These are phyloP conservation scores for Mycogone perniciosa DNA, from an alignment of 2,329 filamentous ascomycete genomes.

Conservation along the genomic window DNA sequence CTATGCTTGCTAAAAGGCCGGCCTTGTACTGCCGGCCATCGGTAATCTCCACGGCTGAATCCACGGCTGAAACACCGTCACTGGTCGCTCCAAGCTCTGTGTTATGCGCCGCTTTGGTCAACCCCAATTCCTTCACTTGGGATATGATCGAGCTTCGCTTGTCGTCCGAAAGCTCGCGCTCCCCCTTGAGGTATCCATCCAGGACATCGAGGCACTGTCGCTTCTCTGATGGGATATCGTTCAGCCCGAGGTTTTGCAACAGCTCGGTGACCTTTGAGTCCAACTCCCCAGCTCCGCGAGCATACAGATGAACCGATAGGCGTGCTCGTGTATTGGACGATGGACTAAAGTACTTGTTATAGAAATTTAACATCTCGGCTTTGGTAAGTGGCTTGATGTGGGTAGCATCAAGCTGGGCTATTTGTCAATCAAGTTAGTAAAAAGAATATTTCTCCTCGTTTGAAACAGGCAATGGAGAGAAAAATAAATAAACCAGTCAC, in stretches of 20 bases:
- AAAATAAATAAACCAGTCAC: neutral
- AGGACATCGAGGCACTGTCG: conserved; percentile 45
- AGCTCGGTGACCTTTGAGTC: conserved; percentile 39
- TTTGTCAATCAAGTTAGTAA: neutral
- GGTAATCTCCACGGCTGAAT: conserved; percentile 54
- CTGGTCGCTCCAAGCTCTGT: conserved; percentile 27
- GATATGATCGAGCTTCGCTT: conserved; percentile 45
- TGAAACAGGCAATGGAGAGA: neutral
- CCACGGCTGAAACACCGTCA: conserved; percentile 37
- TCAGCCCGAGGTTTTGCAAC: conserved; percentile 30
- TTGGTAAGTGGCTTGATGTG: conserved; percentile 71
- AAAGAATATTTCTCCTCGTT: neutral
- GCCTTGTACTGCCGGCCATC: conserved; percentile 80
- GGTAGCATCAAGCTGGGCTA: conserved; percentile 70
- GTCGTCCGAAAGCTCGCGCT: conserved; percentile 42
- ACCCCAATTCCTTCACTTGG: conserved; percentile 37
- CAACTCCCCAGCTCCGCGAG: conserved; percentile 52
- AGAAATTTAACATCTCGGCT: conserved; percentile 74
- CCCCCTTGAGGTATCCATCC: conserved; percentile 42
- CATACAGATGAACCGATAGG: conserved; percentile 73
- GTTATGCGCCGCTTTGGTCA: conserved; percentile 28
- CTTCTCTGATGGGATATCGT: conserved; percentile 35
- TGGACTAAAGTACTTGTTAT: conserved; percentile 66
- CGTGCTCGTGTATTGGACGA: conserved; percentile 71
- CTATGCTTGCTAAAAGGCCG: conserved; percentile 63